Evolutionary conservation across 75 land plant genomes (phyloP).

Genomic region (Isoetes taiwanensis): DNA sequence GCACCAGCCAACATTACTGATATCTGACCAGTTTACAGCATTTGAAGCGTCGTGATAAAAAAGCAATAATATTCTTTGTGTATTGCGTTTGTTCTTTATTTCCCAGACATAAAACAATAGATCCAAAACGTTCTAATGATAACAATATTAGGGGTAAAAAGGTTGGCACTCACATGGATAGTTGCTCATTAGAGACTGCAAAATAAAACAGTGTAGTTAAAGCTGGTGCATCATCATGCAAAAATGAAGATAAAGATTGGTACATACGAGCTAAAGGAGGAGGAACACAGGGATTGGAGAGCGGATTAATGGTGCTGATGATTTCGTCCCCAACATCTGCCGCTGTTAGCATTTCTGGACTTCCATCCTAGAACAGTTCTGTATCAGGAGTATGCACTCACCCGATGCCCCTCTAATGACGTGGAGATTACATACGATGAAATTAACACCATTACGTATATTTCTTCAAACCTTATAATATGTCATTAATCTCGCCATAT

Average conservation of each 20-base stretch:
- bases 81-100: no score
- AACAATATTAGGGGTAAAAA: background rate
- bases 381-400: no score
- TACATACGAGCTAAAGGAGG: background rate
- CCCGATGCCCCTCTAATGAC: no score
- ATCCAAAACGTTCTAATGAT: background rate
- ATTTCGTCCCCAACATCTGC: slow-evolving; percentile 2
- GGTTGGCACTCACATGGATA: slow-evolving; percentile 24
- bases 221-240: background rate
- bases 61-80: no score
- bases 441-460: no score
- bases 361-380: no score
- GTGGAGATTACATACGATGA: no score
- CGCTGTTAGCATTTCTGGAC: background rate
- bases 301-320: background rate
- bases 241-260: background rate
- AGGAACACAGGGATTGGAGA: background rate
- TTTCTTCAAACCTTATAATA: no score
- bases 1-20: background rate
- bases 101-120: background rate
- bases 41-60: background rate
- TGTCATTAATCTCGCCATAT: no score
- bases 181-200: slow-evolving; percentile 31
- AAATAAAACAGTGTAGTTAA: background rate
- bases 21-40: background rate